Conservation (phyloP, 345 rosid species). For the Eucalyptus sp. region DNA sequence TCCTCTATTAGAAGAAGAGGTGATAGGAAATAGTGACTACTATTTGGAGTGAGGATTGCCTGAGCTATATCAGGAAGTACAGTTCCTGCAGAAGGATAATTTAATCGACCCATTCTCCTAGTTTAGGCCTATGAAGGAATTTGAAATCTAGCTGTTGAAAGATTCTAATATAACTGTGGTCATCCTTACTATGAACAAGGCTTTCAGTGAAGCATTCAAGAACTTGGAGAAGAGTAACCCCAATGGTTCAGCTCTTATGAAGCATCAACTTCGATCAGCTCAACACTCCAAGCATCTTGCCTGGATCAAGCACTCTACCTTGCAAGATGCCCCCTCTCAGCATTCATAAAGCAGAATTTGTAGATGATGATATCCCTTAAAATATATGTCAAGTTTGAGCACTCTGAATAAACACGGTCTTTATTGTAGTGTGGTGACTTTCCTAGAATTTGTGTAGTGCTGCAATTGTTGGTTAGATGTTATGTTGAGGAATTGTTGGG, state of each 20-base stretch:
- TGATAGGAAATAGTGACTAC: neutral
- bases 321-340: slow-evolving; percentile 43
- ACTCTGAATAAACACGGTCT: too few species aligned
- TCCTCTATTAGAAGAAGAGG: neutral
- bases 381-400: too few species aligned
- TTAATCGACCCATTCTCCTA: slow-evolving; percentile 31
- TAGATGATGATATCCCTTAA: slow-evolving; percentile 54
- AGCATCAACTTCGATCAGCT: slow-evolving; percentile 13
- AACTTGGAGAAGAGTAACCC: slow-evolving; percentile 49
- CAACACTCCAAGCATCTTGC: neutral
- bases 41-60: too few species aligned
- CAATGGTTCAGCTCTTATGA: slow-evolving; percentile 32
- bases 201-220: slow-evolving; percentile 44
- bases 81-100: slow-evolving; percentile 52
- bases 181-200: slow-evolving; percentile 5
- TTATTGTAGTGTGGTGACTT: too few species aligned
- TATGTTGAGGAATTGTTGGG: too few species aligned
- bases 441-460: too few species aligned
- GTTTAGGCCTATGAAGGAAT: slow-evolving; percentile 56
- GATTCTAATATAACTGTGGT: slow-evolving; percentile 34
- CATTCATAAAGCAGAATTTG: slow-evolving; percentile 55
- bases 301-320: slow-evolving; percentile 8
- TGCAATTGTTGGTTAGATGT: too few species aligned
- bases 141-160: slow-evolving; percentile 25
- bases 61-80: slow-evolving; percentile 4